A percentile compares a stretch with the other conserved stretches of the same genome.
phyloP scores from a whole-genome alignment of 169 alveolate genomes.

The Eimeria tenella region DNA sequence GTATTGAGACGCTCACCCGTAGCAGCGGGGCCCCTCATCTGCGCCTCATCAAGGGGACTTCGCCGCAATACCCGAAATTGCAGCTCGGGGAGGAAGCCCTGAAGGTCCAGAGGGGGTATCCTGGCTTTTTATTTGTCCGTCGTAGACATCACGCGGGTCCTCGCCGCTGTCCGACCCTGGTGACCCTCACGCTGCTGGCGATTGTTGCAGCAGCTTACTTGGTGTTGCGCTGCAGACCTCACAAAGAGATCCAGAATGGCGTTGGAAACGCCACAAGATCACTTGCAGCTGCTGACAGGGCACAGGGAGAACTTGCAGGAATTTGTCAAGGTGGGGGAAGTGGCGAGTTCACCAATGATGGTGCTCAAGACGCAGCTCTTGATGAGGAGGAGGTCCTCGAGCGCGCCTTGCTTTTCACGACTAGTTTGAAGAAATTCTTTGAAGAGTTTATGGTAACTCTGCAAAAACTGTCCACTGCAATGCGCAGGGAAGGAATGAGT shows the following conservation, averaged over 20 bases:
- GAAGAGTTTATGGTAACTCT: neutral
- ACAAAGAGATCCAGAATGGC: neutral
- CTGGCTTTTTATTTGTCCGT: too few relatives aligned
- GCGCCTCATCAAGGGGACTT: too few relatives aligned
- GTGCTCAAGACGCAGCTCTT: neutral
- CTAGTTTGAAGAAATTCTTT: neutral
- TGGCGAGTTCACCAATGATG: neutral
- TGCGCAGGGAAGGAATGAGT: neutral
- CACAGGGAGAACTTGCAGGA: neutral
- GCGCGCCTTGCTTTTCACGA: neutral
- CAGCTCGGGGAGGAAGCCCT: too few relatives aligned
- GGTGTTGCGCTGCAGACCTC: neutral
- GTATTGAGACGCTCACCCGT: too few relatives aligned
- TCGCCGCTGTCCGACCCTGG: neutral
- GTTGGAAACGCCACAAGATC: neutral
- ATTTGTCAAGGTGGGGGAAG: neutral
- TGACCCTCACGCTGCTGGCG: neutral
- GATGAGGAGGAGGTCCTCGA: neutral
- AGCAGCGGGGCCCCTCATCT: too few relatives aligned
- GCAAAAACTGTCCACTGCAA: neutral
- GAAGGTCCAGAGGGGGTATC: too few relatives aligned
- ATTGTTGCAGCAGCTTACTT: neutral
- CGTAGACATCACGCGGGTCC: too few relatives aligned
- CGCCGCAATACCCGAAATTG: too few relatives aligned
- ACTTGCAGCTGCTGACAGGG: slow-evolving; percentile 5